Percentiles rank a stretch among this genome's conserved stretches.
phyloP scores from a whole-genome alignment of 2,329 filamentous ascomycete species.

The Talaromyces sp. region DNA sequence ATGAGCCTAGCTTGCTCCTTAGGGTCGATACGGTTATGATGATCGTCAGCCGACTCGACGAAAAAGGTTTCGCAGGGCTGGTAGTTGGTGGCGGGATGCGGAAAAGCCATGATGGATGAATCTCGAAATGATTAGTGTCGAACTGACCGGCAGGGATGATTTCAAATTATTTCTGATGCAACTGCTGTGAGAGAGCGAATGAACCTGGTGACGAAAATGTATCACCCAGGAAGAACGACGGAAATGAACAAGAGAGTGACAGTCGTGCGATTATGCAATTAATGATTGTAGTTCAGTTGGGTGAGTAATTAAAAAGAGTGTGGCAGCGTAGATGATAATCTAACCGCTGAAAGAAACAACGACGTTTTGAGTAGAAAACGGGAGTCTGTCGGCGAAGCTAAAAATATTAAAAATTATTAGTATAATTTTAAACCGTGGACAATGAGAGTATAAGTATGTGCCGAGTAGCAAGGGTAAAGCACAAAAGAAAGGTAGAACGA shows the following conservation, averaged over 20 bases:
- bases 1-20: constrained; percentile 73
- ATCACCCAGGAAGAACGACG: constrained; percentile 35
- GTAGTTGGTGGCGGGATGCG: constrained; percentile 47
- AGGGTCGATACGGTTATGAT: constrained; percentile 54
- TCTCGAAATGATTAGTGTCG: constrained; percentile 8
- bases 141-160: constrained; percentile 18
- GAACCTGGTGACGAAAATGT: constrained; percentile 35
- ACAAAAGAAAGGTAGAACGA: constrained; percentile 5
- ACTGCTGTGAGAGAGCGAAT: constrained; percentile 35
- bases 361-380: constrained; percentile 13
- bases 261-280: constrained; percentile 40
- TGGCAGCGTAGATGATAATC: constrained; percentile 39
- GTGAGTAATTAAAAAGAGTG: constrained; percentile 41
- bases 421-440: constrained; percentile 14
- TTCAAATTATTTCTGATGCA: constrained; percentile 20
- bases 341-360: constrained; percentile 25
- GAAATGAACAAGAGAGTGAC: constrained; percentile 43
- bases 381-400: constrained; percentile 29
- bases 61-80: constrained; percentile 66
- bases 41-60: constrained; percentile 56
- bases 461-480: constrained; percentile 7
- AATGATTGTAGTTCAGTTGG: constrained; percentile 57
- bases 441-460: constrained; percentile 10
- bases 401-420: constrained; percentile 19
- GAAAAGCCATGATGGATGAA: constrained; percentile 49